Percentiles rank a stretch among this genome's conserved stretches.
Evolutionary conservation across 495 filamentous ascomycete species (phyloP).

Genomic region (Hypoxylon trugodes): DNA sequence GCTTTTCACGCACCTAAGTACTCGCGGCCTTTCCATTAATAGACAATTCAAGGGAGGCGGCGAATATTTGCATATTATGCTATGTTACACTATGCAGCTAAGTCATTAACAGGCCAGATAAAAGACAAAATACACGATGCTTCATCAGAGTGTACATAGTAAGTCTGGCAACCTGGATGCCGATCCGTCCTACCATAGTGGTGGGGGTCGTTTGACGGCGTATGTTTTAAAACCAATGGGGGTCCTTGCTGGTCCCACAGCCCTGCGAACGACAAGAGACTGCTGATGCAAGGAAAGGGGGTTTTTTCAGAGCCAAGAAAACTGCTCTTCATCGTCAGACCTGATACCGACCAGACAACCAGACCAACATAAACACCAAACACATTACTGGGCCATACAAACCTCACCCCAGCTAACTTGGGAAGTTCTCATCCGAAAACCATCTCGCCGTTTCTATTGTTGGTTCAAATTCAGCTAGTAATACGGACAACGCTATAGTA

Average conservation of each 20-base stretch:
- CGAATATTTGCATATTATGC: neutral
- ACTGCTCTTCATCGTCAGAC: constrained; percentile 10
- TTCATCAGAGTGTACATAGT: constrained; percentile 4
- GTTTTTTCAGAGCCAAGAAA: constrained; percentile 24
- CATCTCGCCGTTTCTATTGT: no score
- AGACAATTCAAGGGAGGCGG: no score
- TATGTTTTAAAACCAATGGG: constrained; percentile 27
- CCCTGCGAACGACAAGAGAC: constrained; percentile 27
- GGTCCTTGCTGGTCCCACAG: constrained; percentile 9
- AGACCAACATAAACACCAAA: constrained; percentile 15
- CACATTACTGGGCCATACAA: neutral
- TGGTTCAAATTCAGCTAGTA: no score
- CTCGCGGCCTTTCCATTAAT: no score
- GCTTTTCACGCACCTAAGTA: no score
- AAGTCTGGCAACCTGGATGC: constrained; percentile 20
- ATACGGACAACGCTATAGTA: neutral
- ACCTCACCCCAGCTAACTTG: neutral
- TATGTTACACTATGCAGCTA: neutral
- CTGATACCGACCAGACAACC: constrained; percentile 17
- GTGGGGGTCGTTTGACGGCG: constrained; percentile 38
- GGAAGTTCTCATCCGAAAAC: neutral
- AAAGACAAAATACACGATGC: constrained; percentile 13
- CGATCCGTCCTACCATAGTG: constrained; percentile 24
- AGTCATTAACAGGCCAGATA: neutral
- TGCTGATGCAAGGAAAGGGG: constrained; percentile 39